A percentile compares a stretch with the other conserved stretches of the same genome.
phyloP scores from a whole-genome alignment of 345 rosid species.

The Lumnitzera racemosa region DNA sequence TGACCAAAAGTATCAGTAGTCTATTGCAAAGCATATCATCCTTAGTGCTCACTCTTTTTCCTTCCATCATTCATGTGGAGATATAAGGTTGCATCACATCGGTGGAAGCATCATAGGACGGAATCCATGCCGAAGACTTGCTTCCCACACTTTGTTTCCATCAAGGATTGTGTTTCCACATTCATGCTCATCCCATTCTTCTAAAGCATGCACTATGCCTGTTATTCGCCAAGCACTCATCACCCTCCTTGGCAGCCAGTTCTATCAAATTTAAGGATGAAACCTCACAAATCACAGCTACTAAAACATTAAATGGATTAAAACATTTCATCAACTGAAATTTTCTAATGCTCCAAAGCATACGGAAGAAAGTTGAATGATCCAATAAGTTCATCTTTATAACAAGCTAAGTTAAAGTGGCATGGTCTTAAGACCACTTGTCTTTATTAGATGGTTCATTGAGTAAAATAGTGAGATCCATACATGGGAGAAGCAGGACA shows the following conservation, averaged over 20 bases:
- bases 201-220: slow-evolving; percentile 46
- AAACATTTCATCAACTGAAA: too few relatives aligned
- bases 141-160: slow-evolving; percentile 35
- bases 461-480: background rate
- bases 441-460: background rate
- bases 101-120: slow-evolving; percentile 20
- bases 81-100: too few relatives aligned
- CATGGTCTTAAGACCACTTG: background rate
- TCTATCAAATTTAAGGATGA: slow-evolving; percentile 21
- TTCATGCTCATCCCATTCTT: slow-evolving; percentile 43
- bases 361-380: too few relatives aligned
- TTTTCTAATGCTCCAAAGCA: too few relatives aligned
- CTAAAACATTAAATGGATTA: background rate
- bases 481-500: too few relatives aligned
- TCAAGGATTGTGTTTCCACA: slow-evolving; percentile 29
- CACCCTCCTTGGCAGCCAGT: slow-evolving; percentile 50
- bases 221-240: slow-evolving; percentile 58
- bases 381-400: too few relatives aligned
- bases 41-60: too few relatives aligned
- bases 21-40: too few relatives aligned
- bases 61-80: too few relatives aligned
- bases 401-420: background rate
- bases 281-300: background rate
- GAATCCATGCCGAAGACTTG: slow-evolving; percentile 45
- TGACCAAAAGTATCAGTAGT: too few relatives aligned